These are phyloP conservation scores for Coemansia sp. DNA, from an alignment of 192 early-diverging fungal genomes.

Conservation along the genomic window DNA sequence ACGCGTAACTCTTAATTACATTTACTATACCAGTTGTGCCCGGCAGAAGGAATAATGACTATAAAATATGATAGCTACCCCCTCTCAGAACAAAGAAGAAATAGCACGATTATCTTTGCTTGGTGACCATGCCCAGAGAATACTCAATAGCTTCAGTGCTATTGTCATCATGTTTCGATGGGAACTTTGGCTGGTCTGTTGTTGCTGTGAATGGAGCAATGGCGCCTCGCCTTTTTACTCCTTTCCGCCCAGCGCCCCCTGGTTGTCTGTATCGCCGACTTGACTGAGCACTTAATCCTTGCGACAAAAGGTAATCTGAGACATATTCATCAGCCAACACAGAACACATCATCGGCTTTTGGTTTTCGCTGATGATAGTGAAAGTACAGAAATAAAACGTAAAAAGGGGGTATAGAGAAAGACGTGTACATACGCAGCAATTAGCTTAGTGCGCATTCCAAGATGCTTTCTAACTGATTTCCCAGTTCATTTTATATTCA, in stretches of 20 bases:
- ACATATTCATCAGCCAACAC: not conserved
- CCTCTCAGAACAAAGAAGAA: not conserved
- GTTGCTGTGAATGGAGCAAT: conserved; percentile 7
- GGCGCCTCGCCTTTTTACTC: conserved; percentile 8
- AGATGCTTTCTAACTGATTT: too few relatives aligned
- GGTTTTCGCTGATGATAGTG: not conserved
- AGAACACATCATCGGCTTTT: conserved; percentile 1
- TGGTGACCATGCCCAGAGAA: not conserved
- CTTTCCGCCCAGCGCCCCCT: not conserved
- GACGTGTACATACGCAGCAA: not conserved
- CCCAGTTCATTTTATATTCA: not conserved
- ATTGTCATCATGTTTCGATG: not conserved
- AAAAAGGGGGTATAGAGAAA: not conserved
- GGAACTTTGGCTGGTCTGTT: conserved; percentile 2
- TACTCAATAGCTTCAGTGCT: not conserved
- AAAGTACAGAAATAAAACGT: not conserved
- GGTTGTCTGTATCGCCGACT: conserved; percentile 10
- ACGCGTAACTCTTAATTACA: not conserved
- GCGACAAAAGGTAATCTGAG: conserved; percentile 31
- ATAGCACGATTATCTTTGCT: not conserved
- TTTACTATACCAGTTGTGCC: not conserved
- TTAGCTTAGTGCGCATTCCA: not conserved
- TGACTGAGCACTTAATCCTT: conserved; percentile 32
- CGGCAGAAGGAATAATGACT: not conserved
- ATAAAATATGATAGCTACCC: not conserved